Evolutionary conservation across 805 yeast species (phyloP), one percentile per base, ranked within the genome.

Genomic region (Tetrapisispora fleetii): DNA sequence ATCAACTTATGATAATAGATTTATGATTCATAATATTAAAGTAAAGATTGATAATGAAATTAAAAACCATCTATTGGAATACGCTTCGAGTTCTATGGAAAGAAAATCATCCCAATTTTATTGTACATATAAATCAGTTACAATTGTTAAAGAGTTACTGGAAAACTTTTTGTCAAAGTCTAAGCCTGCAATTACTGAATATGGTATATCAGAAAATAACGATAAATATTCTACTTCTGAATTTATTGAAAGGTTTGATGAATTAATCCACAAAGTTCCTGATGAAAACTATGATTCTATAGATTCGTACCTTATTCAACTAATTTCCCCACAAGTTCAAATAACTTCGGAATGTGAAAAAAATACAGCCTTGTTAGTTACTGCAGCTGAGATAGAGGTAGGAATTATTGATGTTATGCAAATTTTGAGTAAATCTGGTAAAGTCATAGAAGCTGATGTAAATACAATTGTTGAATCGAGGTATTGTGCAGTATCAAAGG

Each of bases 271-370:
- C 48, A 62, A 65, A 11, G 69, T 76, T 2, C 57, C 65, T 9
- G 63, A 65, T 37, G 65, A 66, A 0, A 67, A 65, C 3, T 67
- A 67, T 19, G 71, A 73, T 37, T 76, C 77, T 45, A 63, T 67
- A 8, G 76, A 77, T 53, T 75, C 78, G 47, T 78, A 73, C 57
- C 67, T 80, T 50, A 61, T 81, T 41, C 74, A 76, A 52, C 65
- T 82, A 39, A 70, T 77, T 7, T 76, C 80, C 42, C 85, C 87
- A 0, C 88, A 82, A 57, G 70, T 81, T 14, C 87, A 81, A 54
- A 57, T 79, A 22, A 67, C 71, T 11, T 72, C 79, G 19, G 73
- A 72, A 14, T 63, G 65, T 18, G 77, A 73, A 43, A 71, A 69
- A 1, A 65, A 73, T 14, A 67, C 77, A 1, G 76, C 81, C 49